Evolutionary conservation across 2,329 filamentous ascomycete species (phyloP).

Genomic region (Diplodia mutila): DNA sequence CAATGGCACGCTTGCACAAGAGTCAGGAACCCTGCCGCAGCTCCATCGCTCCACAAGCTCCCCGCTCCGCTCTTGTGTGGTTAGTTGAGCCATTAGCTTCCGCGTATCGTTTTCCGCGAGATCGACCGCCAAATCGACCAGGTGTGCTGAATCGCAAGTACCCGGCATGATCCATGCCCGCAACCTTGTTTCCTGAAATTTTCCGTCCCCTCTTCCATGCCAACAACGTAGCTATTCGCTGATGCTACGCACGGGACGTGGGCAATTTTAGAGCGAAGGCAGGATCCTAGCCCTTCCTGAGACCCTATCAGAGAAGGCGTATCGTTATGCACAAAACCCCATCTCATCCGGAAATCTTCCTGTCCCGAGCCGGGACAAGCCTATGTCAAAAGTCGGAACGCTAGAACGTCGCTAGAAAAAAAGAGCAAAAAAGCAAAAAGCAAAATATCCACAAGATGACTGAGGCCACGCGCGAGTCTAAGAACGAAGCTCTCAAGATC

Average conservation of each 20-base stretch:
- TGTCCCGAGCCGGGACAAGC: background rate
- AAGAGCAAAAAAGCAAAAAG: background rate
- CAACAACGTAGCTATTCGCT: background rate
- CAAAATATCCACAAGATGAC: background rate
- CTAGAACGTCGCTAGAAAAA: slow-evolving; percentile 15
- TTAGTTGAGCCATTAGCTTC: slow-evolving; percentile 6
- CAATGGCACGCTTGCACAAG: background rate
- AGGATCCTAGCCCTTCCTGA: background rate
- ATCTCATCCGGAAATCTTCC: background rate
- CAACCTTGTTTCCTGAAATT: background rate
- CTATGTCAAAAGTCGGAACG: background rate
- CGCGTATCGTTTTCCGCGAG: slow-evolving; percentile 21
- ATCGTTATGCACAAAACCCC: background rate
- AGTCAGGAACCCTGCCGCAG: slow-evolving; percentile 14
- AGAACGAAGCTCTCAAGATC: background rate
- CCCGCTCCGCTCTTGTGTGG: background rate
- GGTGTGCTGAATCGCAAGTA: background rate
- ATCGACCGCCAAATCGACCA: slow-evolving; percentile 10
- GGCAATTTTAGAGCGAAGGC: background rate
- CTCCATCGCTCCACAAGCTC: slow-evolving; percentile 5
- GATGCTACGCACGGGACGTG: background rate
- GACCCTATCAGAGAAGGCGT: background rate
- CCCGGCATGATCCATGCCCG: slow-evolving; percentile 11
- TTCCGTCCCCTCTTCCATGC: background rate
- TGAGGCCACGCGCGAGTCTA: background rate